phyloP scores from a whole-genome alignment of 2,329 filamentous ascomycete species.

The Pseudopyricularia cyperi region DNA sequence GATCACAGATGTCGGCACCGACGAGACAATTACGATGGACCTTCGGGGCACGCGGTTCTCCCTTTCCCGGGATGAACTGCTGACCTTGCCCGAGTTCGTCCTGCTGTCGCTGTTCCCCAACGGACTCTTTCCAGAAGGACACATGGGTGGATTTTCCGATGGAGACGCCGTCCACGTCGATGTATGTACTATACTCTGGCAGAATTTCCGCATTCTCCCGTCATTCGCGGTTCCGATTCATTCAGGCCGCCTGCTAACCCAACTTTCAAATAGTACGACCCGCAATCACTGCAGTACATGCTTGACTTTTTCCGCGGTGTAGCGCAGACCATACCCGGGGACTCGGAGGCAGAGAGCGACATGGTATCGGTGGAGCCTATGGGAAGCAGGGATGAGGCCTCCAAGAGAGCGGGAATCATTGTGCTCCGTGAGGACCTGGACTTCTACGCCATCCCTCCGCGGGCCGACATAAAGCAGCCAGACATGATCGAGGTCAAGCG shows the following conservation, averaged over 20 bases:
- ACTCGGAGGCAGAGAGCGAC: conserved; percentile 55
- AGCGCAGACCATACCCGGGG: conserved; percentile 83
- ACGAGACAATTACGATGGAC: conserved; percentile 92
- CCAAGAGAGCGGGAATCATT: conserved; percentile 90
- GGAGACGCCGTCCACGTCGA: conserved; percentile 94
- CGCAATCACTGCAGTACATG: conserved; percentile 95
- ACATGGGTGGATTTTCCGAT: conserved; percentile 86
- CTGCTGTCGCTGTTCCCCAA: conserved; percentile 96
- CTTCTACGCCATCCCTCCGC: conserved; percentile 91
- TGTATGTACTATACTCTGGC: conserved; percentile 41
- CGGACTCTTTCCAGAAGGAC: conserved; percentile 91
- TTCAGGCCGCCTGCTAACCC: background rate
- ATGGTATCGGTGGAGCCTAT: conserved; percentile 60
- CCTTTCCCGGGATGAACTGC: conserved; percentile 82
- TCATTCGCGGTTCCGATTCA: background rate
- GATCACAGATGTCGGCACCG: conserved; percentile 60
- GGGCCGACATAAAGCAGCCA: conserved; percentile 65
- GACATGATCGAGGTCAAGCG: conserved; percentile 97
- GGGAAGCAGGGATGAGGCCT: conserved; percentile 62
- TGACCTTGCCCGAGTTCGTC: conserved; percentile 95
- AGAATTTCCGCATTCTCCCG: background rate
- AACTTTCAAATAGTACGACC: conserved; percentile 69
- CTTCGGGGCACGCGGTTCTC: conserved; percentile 91
- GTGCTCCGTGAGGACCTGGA: conserved; percentile 92
- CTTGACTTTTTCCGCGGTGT: conserved; percentile 95